Conservation (phyloP, 495 filamentous ascomycete genomes). For the Neurospora sp. region DNA sequence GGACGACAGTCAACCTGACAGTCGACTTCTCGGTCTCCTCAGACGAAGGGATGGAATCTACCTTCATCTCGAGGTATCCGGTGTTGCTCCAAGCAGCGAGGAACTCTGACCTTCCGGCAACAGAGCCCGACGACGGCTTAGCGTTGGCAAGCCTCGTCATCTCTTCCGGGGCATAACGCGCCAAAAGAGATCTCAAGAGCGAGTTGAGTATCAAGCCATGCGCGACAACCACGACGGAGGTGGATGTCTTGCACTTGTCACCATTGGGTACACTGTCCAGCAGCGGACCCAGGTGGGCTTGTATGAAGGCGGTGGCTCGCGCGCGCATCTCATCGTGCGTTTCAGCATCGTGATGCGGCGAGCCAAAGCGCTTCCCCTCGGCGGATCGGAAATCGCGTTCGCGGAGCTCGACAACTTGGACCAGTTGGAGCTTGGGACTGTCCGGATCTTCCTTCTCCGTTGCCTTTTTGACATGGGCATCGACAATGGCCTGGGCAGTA, state of each 20-base stretch:
- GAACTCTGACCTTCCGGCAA: slow-evolving; percentile 9
- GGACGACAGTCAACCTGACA: slow-evolving; percentile 31
- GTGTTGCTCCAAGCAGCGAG: slow-evolving; percentile 33
- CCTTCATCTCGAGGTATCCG: slow-evolving; percentile 22
- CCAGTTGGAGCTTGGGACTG: slow-evolving; percentile 21
- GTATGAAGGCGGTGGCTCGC: slow-evolving; percentile 54
- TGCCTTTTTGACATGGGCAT: slow-evolving; percentile 30
- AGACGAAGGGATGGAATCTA: not conserved
- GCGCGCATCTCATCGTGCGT: slow-evolving; percentile 52
- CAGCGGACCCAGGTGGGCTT: slow-evolving; percentile 47
- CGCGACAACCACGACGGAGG: slow-evolving; percentile 54
- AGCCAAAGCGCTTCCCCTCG: slow-evolving; percentile 49
- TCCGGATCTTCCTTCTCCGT: not conserved
- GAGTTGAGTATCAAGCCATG: slow-evolving; percentile 70
- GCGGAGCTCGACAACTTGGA: slow-evolving; percentile 44
- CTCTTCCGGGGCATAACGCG: slow-evolving; percentile 14
- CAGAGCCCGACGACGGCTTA: not conserved
- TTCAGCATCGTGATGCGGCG: slow-evolving; percentile 33
- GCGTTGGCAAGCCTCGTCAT: slow-evolving; percentile 1
- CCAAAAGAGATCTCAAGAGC: slow-evolving; percentile 53
- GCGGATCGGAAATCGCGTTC: slow-evolving; percentile 65
- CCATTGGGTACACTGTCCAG: slow-evolving; percentile 22
- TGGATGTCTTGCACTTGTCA: not conserved
- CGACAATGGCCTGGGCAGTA: slow-evolving; percentile 57
- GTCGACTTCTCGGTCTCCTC: slow-evolving; percentile 1